phyloP scores from a whole-genome alignment of 345 rosid genomes.

The Citrus australasica region DNA sequence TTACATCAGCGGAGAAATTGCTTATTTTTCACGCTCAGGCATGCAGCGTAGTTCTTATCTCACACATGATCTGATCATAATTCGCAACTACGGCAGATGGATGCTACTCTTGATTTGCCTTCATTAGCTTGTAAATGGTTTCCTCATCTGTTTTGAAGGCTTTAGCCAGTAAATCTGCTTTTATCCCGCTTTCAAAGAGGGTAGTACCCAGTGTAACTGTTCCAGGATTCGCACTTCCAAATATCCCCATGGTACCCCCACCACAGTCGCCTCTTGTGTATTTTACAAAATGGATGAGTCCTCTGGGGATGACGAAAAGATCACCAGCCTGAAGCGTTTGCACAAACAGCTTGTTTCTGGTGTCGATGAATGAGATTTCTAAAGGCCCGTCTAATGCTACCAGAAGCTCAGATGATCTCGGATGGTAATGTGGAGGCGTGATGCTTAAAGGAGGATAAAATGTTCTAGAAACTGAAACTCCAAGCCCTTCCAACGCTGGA shows the following conservation, averaged over 20 bases:
- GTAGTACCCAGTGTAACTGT: constrained; percentile 9
- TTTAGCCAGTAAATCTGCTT: constrained; percentile 16
- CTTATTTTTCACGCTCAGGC: background rate
- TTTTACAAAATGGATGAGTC: constrained; percentile 27
- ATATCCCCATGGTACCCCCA: constrained; percentile 14
- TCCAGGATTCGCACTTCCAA: constrained; percentile 23
- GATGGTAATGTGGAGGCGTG: constrained; percentile 23
- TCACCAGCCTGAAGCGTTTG: constrained; percentile 21
- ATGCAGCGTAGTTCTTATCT: background rate
- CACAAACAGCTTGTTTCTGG: constrained; percentile 15
- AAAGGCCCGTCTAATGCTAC: constrained; percentile 2
- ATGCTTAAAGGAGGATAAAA: constrained; percentile 23
- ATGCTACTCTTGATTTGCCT: constrained; percentile 10
- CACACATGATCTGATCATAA: background rate
- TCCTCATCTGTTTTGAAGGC: constrained; percentile 26
- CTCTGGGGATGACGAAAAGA: constrained; percentile 31
- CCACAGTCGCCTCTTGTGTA: constrained; percentile 9
- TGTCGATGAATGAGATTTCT: background rate
- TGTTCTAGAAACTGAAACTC: constrained; percentile 14
- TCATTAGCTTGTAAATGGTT: constrained; percentile 22
- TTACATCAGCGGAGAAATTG: background rate
- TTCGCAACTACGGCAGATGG: no score
- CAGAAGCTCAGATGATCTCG: constrained; percentile 22
- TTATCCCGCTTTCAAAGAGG: constrained; percentile 26
- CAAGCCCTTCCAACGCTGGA: constrained; percentile 24